Evolutionary conservation across 106 monocot genomes (phyloP).

Genomic region (Alisma plantagoaquatica): DNA sequence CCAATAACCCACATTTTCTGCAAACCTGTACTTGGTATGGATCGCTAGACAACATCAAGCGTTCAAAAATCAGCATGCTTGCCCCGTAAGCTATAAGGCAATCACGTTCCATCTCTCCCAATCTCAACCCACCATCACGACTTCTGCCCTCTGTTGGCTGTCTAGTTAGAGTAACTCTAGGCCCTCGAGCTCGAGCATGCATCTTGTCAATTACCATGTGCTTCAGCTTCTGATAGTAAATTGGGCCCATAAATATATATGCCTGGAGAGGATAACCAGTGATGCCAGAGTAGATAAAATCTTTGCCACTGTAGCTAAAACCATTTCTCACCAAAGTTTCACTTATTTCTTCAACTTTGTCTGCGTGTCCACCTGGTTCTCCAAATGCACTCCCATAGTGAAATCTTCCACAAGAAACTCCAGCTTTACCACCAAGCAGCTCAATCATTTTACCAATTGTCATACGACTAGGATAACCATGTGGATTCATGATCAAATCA

Average conservation of each 20-base stretch:
- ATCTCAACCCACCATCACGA: slow-evolving; percentile 75
- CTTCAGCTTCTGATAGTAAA: slow-evolving; percentile 96
- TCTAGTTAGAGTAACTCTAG: slow-evolving; percentile 65
- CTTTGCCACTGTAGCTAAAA: slow-evolving; percentile 23
- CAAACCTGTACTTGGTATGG: slow-evolving; percentile 85
- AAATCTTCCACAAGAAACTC: slow-evolving; percentile 76
- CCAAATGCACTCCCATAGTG: slow-evolving; percentile 99
- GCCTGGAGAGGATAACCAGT: slow-evolving; percentile 90
- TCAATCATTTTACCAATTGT: slow-evolving; percentile 99
- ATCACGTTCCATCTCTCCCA: slow-evolving; percentile 98
- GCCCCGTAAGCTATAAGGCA: slow-evolving; percentile 99
- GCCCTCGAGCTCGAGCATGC: slow-evolving; percentile 89
- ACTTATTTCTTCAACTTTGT: slow-evolving; percentile 83
- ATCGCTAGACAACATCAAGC: slow-evolving; percentile 94
- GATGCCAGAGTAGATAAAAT: slow-evolving; percentile 13
- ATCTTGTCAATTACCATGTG: slow-evolving; percentile 89
- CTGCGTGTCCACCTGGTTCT: slow-evolving; percentile 92
- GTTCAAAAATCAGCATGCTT: slow-evolving; percentile 92
- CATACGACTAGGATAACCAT: slow-evolving; percentile 99
- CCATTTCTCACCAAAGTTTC: slow-evolving; percentile 25
- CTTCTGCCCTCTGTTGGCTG: slow-evolving; percentile 96
- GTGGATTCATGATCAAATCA: slow-evolving; percentile 99
- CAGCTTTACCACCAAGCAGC: slow-evolving; percentile 91
- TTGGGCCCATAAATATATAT: slow-evolving; percentile 99
- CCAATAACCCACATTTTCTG: slow-evolving; percentile 77